Evolutionary conservation across 1,139 yeast species (phyloP), one percentile per base, ranked within the genome.

Genomic region (Hemisphaericaspora xylofermentans): DNA sequence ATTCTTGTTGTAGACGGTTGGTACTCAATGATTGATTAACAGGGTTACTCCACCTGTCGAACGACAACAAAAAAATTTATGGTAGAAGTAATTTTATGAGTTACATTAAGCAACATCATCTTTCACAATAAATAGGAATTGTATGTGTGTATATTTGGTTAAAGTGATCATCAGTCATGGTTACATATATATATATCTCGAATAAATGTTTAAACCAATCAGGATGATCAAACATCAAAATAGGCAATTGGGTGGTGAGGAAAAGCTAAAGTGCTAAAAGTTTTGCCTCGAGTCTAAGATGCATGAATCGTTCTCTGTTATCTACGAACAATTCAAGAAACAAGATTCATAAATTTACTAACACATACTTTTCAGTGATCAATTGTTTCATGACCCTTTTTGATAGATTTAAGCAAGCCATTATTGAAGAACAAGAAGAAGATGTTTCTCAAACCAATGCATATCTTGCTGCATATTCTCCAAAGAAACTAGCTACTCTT

Each of bases 401-500:
- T 33, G 44, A 42, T 29, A 36, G 35, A 36, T 47, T 48, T 35
- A 48, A 46, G 35, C 57, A 63, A 33, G 81, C 86, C 26, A 64
- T 85, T 8, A 64, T 64, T 2, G 64, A 76, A 12, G 94, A 85
- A 52, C 78, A 78, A 50, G 56, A 66, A 28, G 80, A 84, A 28
- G 93, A 85, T 53, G 65, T 77, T 17, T 73, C 74, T 34, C 69
- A 72, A 40, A 80, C 87, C 1, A 63, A 77, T 17, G 53, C 66
- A 3, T 66, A 82, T 18, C 58, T 84, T 21, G 61, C 73, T 8
- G 47, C 73, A 1, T 68, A 80, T 38, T 70, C 94, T 1, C 80
- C 91, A 1, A 83, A 84, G 56, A 74, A 74, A 44, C 68, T 91
- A 21, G 84, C 86, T 0, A 66, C 70, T 13, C 71, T 79, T 41